Evolutionary conservation across 495 filamentous ascomycete genomes (phyloP).

Genomic region (Trichoderma erinaceum): DNA sequence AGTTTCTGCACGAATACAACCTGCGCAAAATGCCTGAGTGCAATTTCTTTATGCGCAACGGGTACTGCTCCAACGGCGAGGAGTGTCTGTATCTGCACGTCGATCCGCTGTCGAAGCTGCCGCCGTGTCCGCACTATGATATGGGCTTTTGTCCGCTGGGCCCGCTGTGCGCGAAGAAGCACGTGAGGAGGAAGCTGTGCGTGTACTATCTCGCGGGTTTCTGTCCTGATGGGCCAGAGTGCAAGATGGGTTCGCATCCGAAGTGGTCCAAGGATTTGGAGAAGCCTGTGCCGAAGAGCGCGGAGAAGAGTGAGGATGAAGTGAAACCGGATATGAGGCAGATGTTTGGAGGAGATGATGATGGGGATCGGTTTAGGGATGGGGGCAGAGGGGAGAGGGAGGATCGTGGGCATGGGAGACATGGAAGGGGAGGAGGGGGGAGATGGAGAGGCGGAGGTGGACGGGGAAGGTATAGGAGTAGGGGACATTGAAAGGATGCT

Average conservation of each 20-base stretch:
- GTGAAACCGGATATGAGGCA: conserved; percentile 45
- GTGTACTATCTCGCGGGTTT: conserved; percentile 89
- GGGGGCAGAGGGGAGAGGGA: conserved; percentile 27
- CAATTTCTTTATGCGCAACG: conserved; percentile 81
- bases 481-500: conserved; percentile 4
- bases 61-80: conserved; percentile 91
- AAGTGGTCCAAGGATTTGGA: conserved; percentile 69
- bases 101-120: conserved; percentile 69
- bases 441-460: conserved; percentile 32
- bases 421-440: conserved; percentile 30
- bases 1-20: conserved; percentile 98
- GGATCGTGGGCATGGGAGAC: conserved; percentile 25
- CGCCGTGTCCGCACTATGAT: conserved; percentile 90
- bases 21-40: conserved; percentile 96
- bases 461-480: conserved; percentile 19
- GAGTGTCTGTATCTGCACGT: conserved; percentile 96
- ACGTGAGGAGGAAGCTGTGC: conserved; percentile 72
- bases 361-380: conserved; percentile 21
- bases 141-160: conserved; percentile 92
- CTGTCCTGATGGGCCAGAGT: conserved; percentile 77
- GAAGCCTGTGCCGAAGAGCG: conserved; percentile 61
- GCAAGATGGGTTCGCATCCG: conserved; percentile 74
- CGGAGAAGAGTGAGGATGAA: conserved; percentile 50
- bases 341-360: conserved; percentile 20
- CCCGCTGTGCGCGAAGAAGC: conserved; percentile 76